These are phyloP conservation scores for Eucalyptus fibrosa DNA, from an alignment of 345 rosid genomes.

Conservation along the genomic window DNA sequence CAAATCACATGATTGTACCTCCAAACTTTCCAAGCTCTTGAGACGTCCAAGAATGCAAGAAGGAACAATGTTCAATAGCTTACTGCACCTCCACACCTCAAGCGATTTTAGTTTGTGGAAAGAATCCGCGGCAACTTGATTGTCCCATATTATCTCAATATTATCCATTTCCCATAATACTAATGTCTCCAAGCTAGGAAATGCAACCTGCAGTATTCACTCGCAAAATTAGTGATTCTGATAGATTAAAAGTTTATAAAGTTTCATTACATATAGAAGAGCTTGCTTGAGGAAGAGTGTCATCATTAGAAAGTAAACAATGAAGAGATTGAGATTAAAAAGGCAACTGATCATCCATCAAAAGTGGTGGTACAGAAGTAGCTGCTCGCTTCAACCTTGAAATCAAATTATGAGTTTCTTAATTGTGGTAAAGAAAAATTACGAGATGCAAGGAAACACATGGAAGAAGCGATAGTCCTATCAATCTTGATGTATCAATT, in stretches of 20 bases:
- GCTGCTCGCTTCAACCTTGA: accelerated
- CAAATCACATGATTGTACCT: accelerated
- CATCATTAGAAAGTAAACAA: accelerated
- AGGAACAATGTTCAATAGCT: accelerated
- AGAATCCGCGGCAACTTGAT: accelerated
- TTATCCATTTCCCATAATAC: accelerated
- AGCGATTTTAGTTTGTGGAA: too few species aligned
- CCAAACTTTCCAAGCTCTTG: background rate
- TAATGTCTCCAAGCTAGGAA: too few species aligned
- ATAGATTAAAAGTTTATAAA: background rate
- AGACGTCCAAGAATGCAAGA: background rate
- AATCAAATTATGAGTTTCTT: too few species aligned
- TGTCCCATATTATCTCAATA: too few species aligned
- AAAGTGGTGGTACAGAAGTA: too few species aligned
- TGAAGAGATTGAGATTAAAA: too few species aligned
- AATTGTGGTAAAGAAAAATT: too few species aligned
- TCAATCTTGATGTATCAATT: too few species aligned
- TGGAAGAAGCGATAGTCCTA: background rate
- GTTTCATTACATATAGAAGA: too few species aligned
- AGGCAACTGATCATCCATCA: accelerated
- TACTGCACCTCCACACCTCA: accelerated
- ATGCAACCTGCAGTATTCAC: accelerated
- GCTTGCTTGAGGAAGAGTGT: background rate
- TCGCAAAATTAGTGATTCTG: accelerated
- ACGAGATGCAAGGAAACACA: too few species aligned